Conservation (phyloP, 176 grass and related monocot genomes). For the Miscanthus lutarioriparius region DNA sequence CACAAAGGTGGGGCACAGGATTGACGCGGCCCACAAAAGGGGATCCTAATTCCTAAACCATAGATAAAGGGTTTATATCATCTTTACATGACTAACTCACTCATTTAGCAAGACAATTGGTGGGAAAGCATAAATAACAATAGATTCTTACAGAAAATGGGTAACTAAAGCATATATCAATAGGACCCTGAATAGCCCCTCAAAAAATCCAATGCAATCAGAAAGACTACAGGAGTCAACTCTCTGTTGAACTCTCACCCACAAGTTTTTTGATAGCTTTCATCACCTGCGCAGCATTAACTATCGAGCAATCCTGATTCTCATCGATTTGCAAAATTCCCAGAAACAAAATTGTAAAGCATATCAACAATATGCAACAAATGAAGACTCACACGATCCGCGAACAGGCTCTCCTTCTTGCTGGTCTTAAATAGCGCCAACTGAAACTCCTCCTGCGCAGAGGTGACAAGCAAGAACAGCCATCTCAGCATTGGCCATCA, state of each 20-base stretch:
- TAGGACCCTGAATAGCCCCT: neutral
- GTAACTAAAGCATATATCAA: neutral
- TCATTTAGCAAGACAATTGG: neutral
- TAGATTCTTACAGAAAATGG: slow-evolving; percentile 1
- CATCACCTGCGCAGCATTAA: neutral
- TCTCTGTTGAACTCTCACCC: neutral
- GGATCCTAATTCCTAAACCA: neutral
- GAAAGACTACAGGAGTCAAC: neutral
- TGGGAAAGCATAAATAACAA: neutral
- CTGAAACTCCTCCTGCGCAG: slow-evolving; percentile 80
- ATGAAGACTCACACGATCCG: slow-evolving; percentile 60
- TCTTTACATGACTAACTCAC: neutral
- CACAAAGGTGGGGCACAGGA: neutral
- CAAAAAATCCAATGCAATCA: neutral
- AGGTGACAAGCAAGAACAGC: slow-evolving; percentile 14
- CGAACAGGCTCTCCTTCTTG: slow-evolving; percentile 90
- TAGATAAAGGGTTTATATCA: neutral
- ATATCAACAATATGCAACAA: neutral
- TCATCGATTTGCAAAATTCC: neutral
- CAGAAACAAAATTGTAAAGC: neutral
- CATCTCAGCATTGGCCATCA: neutral
- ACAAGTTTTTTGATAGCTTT: neutral
- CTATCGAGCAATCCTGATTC: neutral
- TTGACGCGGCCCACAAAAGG: neutral
- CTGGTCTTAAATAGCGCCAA: slow-evolving; percentile 87